Evolutionary conservation across 345 rosid genomes (phyloP).

Genomic region (Murraya koenigii): DNA sequence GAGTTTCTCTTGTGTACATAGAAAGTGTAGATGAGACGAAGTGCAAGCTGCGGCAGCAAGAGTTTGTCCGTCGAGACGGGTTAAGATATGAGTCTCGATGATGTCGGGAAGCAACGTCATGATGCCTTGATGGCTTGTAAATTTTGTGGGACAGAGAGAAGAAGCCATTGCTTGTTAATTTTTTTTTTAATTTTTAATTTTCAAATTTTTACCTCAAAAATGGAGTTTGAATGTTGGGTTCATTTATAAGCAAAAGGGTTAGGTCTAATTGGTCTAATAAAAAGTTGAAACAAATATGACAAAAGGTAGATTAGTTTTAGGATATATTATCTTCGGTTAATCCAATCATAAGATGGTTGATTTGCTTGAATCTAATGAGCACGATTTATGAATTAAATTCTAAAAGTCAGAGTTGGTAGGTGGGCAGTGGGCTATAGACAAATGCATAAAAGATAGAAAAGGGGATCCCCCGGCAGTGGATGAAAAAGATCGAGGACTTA

Average conservation of each 20-base stretch:
- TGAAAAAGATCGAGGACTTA: not conserved
- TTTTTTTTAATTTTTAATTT: too few species aligned
- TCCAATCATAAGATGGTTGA: not conserved
- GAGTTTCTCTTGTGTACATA: slow-evolving; percentile 41
- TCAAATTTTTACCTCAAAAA: not conserved
- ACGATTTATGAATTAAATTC: not conserved
- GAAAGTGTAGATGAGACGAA: slow-evolving; percentile 45
- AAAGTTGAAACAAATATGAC: not conserved
- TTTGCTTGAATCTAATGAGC: too few species aligned
- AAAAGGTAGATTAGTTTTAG: not conserved
- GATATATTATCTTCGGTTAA: not conserved
- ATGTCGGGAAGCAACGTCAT: slow-evolving; percentile 52
- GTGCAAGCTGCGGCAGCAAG: slow-evolving; percentile 50
- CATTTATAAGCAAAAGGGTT: not conserved
- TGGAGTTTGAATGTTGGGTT: not conserved
- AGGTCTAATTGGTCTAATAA: not conserved
- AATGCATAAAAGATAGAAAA: too few species aligned
- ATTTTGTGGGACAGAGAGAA: not conserved
- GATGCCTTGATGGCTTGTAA: slow-evolving; percentile 14
- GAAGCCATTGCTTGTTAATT: not conserved
- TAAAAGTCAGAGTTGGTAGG: not conserved
- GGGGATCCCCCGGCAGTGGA: not conserved
- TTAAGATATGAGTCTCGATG: slow-evolving; percentile 48
- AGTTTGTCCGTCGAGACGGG: slow-evolving; percentile 67
- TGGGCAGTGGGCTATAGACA: not conserved